phyloP scores from a whole-genome alignment of 495 filamentous ascomycete species.

The Aspergillus funiculosus region DNA sequence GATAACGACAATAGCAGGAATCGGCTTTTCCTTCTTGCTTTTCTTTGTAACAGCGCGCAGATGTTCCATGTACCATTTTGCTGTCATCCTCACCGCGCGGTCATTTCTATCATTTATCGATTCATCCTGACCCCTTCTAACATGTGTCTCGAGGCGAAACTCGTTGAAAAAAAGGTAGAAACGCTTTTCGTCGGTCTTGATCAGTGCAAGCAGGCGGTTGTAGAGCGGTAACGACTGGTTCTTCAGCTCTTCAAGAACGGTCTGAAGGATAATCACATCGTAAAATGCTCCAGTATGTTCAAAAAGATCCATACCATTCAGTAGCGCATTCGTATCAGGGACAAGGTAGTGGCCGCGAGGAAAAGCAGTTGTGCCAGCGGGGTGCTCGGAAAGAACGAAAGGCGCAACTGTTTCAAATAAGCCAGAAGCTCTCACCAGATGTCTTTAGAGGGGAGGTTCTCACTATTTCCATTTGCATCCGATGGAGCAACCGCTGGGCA shows the following conservation, averaged over 20 bases:
- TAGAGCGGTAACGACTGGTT: constrained; percentile 93
- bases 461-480: constrained; percentile 73
- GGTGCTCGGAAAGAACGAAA: constrained; percentile 81
- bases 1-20: constrained; percentile 83
- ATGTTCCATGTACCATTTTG: constrained; percentile 85
- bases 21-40: constrained; percentile 49
- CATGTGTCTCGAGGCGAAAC: constrained; percentile 86
- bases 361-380: constrained; percentile 73
- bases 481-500: constrained; percentile 66
- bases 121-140: constrained; percentile 67
- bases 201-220: constrained; percentile 82
- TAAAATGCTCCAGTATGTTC: constrained; percentile 88
- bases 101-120: constrained; percentile 97
- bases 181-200: constrained; percentile 89
- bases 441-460: constrained; percentile 9
- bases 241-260: constrained; percentile 89
- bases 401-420: constrained; percentile 54
- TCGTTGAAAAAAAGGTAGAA: constrained; percentile 99
- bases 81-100: constrained; percentile 77
- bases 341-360: constrained; percentile 90
- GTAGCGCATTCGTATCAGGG: constrained; percentile 92
- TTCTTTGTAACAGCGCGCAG: constrained; percentile 51
- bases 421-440: constrained; percentile 11
- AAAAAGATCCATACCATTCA: constrained; percentile 94
- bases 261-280: constrained; percentile 91